phyloP scores from a whole-genome alignment of 78 protist genomes.

The Dictyostelium capitatum region DNA sequence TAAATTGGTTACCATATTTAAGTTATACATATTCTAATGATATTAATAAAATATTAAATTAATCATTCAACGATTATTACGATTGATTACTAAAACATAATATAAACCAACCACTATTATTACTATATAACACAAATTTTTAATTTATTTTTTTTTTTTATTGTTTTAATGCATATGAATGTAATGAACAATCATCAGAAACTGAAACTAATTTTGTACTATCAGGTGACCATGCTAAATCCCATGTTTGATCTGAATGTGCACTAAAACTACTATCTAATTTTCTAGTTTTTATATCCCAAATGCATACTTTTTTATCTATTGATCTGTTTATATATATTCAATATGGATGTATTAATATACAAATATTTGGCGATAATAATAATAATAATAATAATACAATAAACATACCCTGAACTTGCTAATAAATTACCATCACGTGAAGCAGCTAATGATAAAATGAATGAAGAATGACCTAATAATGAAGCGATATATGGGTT shows the following conservation, averaged over 20 bases:
- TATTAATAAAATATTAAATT: too few relatives aligned
- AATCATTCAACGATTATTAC: too few relatives aligned
- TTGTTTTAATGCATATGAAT: constrained; percentile 29
- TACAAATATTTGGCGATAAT: not conserved
- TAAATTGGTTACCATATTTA: constrained; percentile 34
- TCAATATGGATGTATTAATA: too few relatives aligned
- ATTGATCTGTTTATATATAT: constrained; percentile 22
- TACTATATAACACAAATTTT: not conserved
- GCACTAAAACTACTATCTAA: constrained; percentile 63
- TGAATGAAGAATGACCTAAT: constrained; percentile 69
- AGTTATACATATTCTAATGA: not conserved
- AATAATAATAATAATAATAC: not conserved
- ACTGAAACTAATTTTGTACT: constrained; percentile 51
- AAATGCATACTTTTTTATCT: constrained; percentile 66
- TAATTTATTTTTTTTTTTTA: not conserved
- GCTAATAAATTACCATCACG: constrained; percentile 68
- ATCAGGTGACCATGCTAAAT: constrained; percentile 43
- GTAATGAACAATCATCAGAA: constrained; percentile 52
- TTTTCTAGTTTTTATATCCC: constrained; percentile 70
- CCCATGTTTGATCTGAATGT: constrained; percentile 66
- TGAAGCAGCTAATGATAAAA: constrained; percentile 40
- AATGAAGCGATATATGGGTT: constrained; percentile 53
- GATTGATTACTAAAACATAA: too few relatives aligned
- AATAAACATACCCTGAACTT: constrained; percentile 43
- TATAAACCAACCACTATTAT: too few relatives aligned